These are phyloP conservation scores for Colletotrichum musicola DNA, from an alignment of 2,329 filamentous ascomycete species.

Conservation along the genomic window DNA sequence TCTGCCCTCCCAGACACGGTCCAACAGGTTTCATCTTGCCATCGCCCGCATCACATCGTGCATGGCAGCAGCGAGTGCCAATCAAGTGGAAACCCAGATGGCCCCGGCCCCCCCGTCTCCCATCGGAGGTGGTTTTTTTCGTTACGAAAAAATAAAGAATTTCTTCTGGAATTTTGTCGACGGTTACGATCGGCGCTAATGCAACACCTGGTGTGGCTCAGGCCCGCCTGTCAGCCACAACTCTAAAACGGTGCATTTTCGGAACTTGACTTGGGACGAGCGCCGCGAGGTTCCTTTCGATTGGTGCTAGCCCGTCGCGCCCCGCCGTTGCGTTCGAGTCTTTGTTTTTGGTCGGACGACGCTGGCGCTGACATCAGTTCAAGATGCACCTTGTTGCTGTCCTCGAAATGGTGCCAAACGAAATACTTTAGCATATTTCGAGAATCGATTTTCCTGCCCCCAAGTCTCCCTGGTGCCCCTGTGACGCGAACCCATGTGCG, in stretches of 20 bases:
- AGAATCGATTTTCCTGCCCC: neutral
- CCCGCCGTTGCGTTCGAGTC: constrained; percentile 11
- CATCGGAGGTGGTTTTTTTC: constrained; percentile 7
- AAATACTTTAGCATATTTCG: neutral
- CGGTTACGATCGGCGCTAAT: constrained; percentile 37
- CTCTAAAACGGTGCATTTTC: constrained; percentile 37
- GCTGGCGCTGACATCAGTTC: neutral
- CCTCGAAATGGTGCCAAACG: neutral
- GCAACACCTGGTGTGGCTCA: constrained; percentile 36
- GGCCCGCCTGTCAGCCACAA: constrained; percentile 38
- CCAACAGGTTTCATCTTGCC: constrained; percentile 22
- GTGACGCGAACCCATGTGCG: constrained; percentile 4
- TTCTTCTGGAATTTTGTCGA: constrained; percentile 28
- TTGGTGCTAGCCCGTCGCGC: neutral
- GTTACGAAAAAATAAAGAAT: neutral
- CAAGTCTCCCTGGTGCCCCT: neutral
- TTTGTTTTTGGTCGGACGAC: neutral
- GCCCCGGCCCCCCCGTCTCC: neutral
- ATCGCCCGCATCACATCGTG: neutral
- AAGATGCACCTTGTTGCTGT: neutral
- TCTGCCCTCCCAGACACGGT: constrained; percentile 2
- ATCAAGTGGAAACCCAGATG: constrained; percentile 26
- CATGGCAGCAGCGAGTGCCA: constrained; percentile 11
- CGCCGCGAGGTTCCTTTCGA: neutral
- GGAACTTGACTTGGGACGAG: constrained; percentile 20